Percentiles rank a stretch among this genome's conserved stretches.
These are phyloP conservation scores for Infundibulicybe gibba DNA, from an alignment of 768 basidiomycete genomes.

Conservation along the genomic window DNA sequence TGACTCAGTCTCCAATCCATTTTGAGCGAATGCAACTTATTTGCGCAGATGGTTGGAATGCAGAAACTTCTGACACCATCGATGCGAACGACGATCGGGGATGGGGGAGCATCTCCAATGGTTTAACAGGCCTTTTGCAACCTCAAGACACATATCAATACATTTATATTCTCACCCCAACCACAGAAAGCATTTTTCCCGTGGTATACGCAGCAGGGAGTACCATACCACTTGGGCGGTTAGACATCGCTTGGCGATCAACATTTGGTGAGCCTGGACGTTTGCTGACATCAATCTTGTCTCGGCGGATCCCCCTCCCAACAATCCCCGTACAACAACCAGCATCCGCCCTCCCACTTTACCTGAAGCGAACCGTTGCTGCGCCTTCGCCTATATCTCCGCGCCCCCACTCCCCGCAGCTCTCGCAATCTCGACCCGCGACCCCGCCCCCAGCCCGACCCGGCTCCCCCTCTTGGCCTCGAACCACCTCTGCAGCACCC, in stretches of 20 bases:
- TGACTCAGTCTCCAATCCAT: conserved; percentile 71
- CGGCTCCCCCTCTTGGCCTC: conserved; percentile 40
- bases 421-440: conserved; percentile 45
- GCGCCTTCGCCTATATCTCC: conserved; percentile 30
- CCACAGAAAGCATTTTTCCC: conserved; percentile 36
- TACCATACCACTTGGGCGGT: conserved; percentile 75
- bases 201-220: conserved; percentile 59
- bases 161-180: conserved; percentile 75
- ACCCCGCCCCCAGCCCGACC: conserved; percentile 50
- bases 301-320: conserved; percentile 69
- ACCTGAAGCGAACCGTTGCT: conserved; percentile 59
- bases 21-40: conserved; percentile 84
- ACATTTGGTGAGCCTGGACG: conserved; percentile 84
- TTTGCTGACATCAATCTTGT: conserved; percentile 84
- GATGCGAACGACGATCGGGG: conserved; percentile 18
- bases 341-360: conserved; percentile 69
- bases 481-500: conserved; percentile 31
- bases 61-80: conserved; percentile 49
- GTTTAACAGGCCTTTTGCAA: conserved; percentile 67
- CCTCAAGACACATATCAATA: conserved; percentile 87
- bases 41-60: conserved; percentile 62
- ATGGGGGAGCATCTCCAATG: conserved; percentile 48
- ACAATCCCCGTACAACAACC: conserved; percentile 40
- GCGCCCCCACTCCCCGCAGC: conserved; percentile 59
- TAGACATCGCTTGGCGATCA: conserved; percentile 89